Conservation (phyloP, 345 rosid genomes). For the Ceriops tagal region DNA sequence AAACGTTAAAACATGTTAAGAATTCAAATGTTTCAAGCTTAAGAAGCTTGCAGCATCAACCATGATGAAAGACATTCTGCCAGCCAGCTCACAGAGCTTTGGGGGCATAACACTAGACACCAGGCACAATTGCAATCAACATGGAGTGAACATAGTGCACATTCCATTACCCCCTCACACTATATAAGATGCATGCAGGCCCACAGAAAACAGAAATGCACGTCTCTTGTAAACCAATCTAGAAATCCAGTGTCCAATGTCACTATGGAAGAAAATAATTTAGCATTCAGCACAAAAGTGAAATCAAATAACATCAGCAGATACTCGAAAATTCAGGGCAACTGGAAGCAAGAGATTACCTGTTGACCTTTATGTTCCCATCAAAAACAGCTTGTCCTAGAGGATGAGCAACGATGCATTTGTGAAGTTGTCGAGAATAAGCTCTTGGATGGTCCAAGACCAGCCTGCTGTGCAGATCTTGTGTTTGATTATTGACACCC, state of each 20-base stretch:
- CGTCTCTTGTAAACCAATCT: not conserved
- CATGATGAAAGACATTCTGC: not conserved
- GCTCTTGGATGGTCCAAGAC: constrained; percentile 92
- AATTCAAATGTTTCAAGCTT: not conserved
- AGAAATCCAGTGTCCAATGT: not conserved
- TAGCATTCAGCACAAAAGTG: not conserved
- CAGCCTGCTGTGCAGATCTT: constrained; percentile 80
- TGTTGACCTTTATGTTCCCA: constrained; percentile 85
- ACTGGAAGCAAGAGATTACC: constrained; percentile 32
- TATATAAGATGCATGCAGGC: too few species aligned
- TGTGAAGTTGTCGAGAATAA: constrained; percentile 72
- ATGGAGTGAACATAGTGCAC: not conserved
- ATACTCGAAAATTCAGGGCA: not conserved
- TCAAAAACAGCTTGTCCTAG: constrained; percentile 90
- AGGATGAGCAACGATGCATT: constrained; percentile 91
- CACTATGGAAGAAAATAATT: not conserved
- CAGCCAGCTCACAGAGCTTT: not conserved
- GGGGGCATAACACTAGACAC: too few species aligned
- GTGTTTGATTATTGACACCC: constrained; percentile 65
- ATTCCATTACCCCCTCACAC: too few species aligned
- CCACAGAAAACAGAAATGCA: not conserved
- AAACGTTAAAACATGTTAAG: not conserved
- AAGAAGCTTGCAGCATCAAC: not conserved
- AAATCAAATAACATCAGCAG: not conserved
- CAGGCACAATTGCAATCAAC: not conserved